These are phyloP conservation scores for Oryza meridionalis DNA, from an alignment of 176 grass and related monocot species.

Conservation along the genomic window DNA sequence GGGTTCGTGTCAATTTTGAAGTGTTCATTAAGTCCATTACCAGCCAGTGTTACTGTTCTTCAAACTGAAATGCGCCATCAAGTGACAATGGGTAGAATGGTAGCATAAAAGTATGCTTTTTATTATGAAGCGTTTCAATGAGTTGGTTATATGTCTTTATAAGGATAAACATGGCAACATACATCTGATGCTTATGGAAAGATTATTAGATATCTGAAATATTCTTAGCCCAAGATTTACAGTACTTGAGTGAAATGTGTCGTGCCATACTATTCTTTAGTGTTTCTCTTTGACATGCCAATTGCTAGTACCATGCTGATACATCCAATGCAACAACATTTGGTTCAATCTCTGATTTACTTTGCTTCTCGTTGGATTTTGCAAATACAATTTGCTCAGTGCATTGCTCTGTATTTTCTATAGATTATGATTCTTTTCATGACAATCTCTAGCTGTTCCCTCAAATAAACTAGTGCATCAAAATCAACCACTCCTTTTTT, in stretches of 20 bases:
- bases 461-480: constrained; percentile 22
- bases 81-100: background rate
- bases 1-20: background rate
- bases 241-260: background rate
- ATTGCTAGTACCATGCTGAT: background rate
- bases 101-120: background rate
- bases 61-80: constrained; percentile 8
- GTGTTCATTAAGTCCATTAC: background rate
- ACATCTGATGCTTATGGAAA: background rate
- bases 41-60: background rate
- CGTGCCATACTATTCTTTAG: too few relatives aligned
- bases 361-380: background rate
- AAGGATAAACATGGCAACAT: background rate
- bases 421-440: background rate
- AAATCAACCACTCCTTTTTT: constrained; percentile 18
- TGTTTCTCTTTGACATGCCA: background rate
- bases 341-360: background rate
- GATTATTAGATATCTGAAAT: background rate
- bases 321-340: background rate
- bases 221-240: background rate
- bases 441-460: background rate
- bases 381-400: background rate
- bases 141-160: background rate
- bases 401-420: background rate
- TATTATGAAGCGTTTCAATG: background rate